Evolutionary conservation across 176 grass and related monocot genomes (phyloP).

Genomic region (Lolium multiflorum): DNA sequence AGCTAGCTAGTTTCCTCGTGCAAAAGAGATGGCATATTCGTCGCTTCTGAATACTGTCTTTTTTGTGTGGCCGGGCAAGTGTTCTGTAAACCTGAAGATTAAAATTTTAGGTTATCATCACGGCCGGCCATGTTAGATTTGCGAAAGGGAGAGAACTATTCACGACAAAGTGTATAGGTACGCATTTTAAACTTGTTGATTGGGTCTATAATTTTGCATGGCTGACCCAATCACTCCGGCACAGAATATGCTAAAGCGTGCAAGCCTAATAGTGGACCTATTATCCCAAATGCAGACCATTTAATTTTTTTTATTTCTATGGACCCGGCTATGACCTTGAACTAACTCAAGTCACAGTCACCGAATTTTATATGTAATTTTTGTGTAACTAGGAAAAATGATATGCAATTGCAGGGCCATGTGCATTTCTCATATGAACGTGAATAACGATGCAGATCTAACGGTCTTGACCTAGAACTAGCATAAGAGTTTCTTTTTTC

Average conservation of each 20-base stretch:
- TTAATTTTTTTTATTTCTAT: no score
- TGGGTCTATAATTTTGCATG: neutral
- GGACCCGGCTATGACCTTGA: no score
- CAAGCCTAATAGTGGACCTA: neutral
- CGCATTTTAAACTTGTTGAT: neutral
- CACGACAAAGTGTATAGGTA: neutral
- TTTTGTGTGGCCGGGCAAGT: neutral
- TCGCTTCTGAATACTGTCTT: neutral
- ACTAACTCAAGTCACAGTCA: no score
- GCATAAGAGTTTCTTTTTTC: no score
- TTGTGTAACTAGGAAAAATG: no score
- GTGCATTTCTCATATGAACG: no score
- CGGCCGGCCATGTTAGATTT: constrained; percentile 46
- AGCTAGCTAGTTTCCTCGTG: neutral
- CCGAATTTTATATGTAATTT: no score
- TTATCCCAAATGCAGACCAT: neutral
- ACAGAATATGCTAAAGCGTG: constrained; percentile 16
- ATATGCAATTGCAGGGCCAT: no score
- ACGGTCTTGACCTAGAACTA: no score
- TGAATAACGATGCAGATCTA: no score
- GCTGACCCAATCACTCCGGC: constrained; percentile 4
- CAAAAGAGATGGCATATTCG: constrained; percentile 40
- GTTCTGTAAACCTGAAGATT: neutral
- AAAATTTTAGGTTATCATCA: constrained; percentile 33
- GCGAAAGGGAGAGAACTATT: constrained; percentile 30